These are phyloP conservation scores for Ambrosiella beaveri DNA, from an alignment of 2,329 filamentous ascomycete genomes.

Conservation along the genomic window DNA sequence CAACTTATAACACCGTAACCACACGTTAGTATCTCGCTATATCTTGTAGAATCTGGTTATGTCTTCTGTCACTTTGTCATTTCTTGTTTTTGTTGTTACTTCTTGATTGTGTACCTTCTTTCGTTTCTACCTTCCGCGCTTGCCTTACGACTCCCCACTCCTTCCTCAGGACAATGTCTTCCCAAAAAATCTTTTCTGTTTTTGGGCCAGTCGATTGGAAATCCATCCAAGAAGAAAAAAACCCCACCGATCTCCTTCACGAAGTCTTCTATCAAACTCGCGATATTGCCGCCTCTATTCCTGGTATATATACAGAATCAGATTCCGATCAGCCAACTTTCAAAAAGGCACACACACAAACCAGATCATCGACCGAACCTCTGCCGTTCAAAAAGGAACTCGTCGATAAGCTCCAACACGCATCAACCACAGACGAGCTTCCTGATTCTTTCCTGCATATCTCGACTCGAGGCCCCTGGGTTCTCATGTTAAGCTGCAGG, in stretches of 20 bases:
- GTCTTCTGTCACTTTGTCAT: too few species aligned
- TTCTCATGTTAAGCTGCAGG: conserved; percentile 16
- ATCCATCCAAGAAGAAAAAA: conserved; percentile 16
- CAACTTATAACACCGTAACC: too few species aligned
- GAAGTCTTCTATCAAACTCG: conserved; percentile 50
- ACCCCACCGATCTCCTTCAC: conserved; percentile 34
- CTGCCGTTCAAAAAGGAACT: conserved; percentile 28
- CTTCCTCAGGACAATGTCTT: background rate
- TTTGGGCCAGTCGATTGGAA: conserved; percentile 40
- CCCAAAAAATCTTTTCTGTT: conserved; percentile 24
- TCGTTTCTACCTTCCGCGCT: too few species aligned
- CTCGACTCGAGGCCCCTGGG: conserved; percentile 9
- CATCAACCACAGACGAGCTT: background rate
- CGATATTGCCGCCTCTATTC: conserved; percentile 60
- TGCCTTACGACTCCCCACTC: too few species aligned
- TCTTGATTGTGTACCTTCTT: too few species aligned
- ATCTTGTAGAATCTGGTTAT: too few species aligned
- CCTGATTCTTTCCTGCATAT: background rate
- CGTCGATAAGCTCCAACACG: background rate
- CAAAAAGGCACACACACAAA: background rate
- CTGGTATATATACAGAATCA: conserved; percentile 20
- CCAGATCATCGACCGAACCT: conserved; percentile 24
- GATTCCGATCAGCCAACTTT: conserved; percentile 8
- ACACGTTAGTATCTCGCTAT: too few species aligned
- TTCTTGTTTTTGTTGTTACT: too few species aligned